These are phyloP conservation scores for Tanacetum coccineum DNA, from an alignment of 129 eudicot species.

Conservation along the genomic window DNA sequence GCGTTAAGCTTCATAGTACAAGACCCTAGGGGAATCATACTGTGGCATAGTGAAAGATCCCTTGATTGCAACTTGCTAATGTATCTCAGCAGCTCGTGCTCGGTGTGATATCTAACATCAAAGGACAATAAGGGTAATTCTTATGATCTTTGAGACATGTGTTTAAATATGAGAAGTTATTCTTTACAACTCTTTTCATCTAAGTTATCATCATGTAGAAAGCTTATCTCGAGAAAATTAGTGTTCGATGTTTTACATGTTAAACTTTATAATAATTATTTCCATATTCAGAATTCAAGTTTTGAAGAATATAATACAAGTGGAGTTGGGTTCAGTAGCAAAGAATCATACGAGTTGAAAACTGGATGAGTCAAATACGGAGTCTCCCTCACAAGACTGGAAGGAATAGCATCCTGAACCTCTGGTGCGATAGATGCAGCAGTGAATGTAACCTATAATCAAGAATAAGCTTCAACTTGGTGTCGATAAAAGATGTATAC, in stretches of 20 bases:
- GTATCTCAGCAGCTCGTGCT: slow-evolving; percentile 96
- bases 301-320: background rate
- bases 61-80: slow-evolving; percentile 72
- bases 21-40: slow-evolving; percentile 98
- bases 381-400: slow-evolving; percentile 78
- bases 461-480: slow-evolving; percentile 8
- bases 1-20: slow-evolving; percentile 99
- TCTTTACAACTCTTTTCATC: background rate
- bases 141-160: background rate
- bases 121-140: slow-evolving; percentile 7
- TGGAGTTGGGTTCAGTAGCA: background rate
- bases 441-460: slow-evolving; percentile 62
- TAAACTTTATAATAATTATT: background rate
- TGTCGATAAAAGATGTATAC: background rate
- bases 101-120: slow-evolving; percentile 65
- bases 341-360: slow-evolving; percentile 67
- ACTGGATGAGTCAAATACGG: slow-evolving; percentile 71
- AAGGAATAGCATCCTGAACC: slow-evolving; percentile 63
- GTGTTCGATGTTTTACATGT: background rate
- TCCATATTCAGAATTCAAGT: slow-evolving; percentile 7
- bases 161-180: background rate
- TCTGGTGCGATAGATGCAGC: slow-evolving; percentile 86
- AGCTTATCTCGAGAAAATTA: background rate
- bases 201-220: background rate
- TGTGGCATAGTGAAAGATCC: slow-evolving; percentile 95